A percentile compares a stretch with the other conserved stretches of the same genome.
These are phyloP conservation scores for Pichia heedii DNA, from an alignment of 805 yeast species.

Conservation along the genomic window DNA sequence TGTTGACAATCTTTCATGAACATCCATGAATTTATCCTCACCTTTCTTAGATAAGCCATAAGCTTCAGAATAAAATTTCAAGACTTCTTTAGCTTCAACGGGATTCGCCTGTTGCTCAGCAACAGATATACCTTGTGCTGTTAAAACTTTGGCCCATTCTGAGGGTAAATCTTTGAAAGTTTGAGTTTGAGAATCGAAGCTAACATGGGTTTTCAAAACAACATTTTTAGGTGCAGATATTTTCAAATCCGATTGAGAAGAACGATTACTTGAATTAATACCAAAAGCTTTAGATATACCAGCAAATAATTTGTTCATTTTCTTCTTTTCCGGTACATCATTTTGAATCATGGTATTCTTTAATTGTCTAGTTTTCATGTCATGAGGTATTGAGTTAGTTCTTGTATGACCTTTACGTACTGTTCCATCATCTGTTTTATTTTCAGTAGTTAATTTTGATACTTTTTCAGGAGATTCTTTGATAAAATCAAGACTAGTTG, in stretches of 20 bases:
- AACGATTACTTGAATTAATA: slow-evolving; percentile 10
- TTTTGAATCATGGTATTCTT: slow-evolving; percentile 10
- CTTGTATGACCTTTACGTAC: slow-evolving; percentile 4
- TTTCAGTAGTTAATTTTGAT: neutral
- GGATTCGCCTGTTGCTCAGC: slow-evolving; percentile 89
- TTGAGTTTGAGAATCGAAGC: slow-evolving; percentile 75
- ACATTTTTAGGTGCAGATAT: slow-evolving; percentile 92
- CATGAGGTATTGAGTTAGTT: slow-evolving; percentile 7
- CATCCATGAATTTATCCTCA: slow-evolving; percentile 24
- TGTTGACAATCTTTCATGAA: slow-evolving; percentile 15
- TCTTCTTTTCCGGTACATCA: slow-evolving; percentile 20
- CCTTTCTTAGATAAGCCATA: slow-evolving; percentile 5
- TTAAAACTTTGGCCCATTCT: slow-evolving; percentile 80
- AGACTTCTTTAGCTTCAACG: slow-evolving; percentile 56
- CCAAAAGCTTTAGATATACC: slow-evolving; percentile 41
- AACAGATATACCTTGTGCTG: slow-evolving; percentile 79
- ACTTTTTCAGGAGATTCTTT: slow-evolving; percentile 2
- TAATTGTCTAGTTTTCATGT: slow-evolving; percentile 11
- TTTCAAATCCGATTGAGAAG: slow-evolving; percentile 27
- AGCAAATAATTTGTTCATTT: slow-evolving; percentile 47
- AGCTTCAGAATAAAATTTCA: slow-evolving; percentile 22
- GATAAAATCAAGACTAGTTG: neutral
- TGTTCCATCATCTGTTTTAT: neutral
- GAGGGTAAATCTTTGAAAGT: slow-evolving; percentile 87
- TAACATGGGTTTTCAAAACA: slow-evolving; percentile 88